A percentile compares a stretch with the other conserved stretches of the same genome.
Evolutionary conservation across 768 basidiomycete species (phyloP).

Genomic region (Gymnopilus junonius): DNA sequence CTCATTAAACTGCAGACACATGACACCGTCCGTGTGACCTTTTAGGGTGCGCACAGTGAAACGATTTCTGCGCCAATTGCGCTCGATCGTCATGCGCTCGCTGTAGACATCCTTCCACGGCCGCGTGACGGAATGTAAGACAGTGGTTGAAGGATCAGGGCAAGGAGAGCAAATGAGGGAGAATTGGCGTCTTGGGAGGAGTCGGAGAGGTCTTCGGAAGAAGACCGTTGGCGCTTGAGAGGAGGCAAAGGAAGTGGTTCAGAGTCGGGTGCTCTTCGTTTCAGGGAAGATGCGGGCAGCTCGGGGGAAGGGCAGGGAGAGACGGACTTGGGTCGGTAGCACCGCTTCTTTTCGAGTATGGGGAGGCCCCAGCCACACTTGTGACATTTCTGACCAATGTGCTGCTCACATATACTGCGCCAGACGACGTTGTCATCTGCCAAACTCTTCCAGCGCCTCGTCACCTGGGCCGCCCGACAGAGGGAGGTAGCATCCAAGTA

Average conservation of each 20-base stretch:
- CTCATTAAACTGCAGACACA: slow-evolving; percentile 96
- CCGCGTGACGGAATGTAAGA: slow-evolving; percentile 58
- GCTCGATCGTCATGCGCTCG: slow-evolving; percentile 94
- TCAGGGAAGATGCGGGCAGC: slow-evolving; percentile 25
- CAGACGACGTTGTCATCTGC: slow-evolving; percentile 97
- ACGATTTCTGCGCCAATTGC: slow-evolving; percentile 96
- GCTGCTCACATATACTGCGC: slow-evolving; percentile 96
- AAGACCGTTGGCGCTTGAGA: slow-evolving; percentile 55
- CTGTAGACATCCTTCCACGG: slow-evolving; percentile 99
- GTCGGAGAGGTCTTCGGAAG: slow-evolving; percentile 6
- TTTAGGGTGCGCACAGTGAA: slow-evolving; percentile 84
- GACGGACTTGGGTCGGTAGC: slow-evolving; percentile 40
- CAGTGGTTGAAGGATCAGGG: slow-evolving; percentile 32
- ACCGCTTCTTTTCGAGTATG: slow-evolving; percentile 77
- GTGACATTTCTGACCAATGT: slow-evolving; percentile 94
- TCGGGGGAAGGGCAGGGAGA: slow-evolving; percentile 40
- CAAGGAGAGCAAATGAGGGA: slow-evolving; percentile 32
- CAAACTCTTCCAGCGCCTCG: slow-evolving; percentile 79
- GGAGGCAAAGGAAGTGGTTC: slow-evolving; percentile 36
- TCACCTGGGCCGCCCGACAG: slow-evolving; percentile 92
- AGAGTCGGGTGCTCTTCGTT: slow-evolving; percentile 36
- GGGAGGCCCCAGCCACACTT: slow-evolving; percentile 99
- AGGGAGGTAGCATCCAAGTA: slow-evolving; percentile 93
- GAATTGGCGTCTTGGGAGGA: slow-evolving; percentile 14
- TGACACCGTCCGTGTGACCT: slow-evolving; percentile 95